Percentiles rank a stretch among this genome's conserved stretches.
These are phyloP conservation scores for Aspergillus versicolor DNA, from an alignment of 2,329 filamentous ascomycete species.

Conservation along the genomic window DNA sequence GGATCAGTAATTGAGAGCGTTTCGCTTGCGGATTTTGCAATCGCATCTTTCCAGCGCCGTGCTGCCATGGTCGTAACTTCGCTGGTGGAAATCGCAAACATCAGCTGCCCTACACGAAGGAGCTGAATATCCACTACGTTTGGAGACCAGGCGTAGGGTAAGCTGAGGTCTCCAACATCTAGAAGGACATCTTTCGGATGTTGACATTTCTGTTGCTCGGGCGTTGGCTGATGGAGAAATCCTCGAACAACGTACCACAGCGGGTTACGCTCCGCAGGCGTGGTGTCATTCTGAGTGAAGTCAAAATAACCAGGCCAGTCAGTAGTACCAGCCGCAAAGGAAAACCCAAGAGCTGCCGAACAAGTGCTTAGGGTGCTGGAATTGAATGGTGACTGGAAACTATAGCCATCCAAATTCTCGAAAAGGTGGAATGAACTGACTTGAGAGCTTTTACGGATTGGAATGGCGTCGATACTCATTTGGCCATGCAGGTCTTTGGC, in stretches of 20 bases:
- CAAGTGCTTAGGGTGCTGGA: constrained; percentile 67
- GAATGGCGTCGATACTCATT: constrained; percentile 41
- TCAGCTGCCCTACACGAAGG: constrained; percentile 77
- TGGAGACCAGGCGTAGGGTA: constrained; percentile 82
- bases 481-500: constrained; percentile 56
- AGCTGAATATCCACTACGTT: constrained; percentile 89
- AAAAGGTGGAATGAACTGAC: constrained; percentile 86
- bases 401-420: constrained; percentile 74
- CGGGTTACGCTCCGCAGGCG: constrained; percentile 68
- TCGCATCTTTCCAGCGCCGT: constrained; percentile 75
- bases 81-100: constrained; percentile 80
- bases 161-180: constrained; percentile 77
- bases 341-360: constrained; percentile 83
- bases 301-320: constrained; percentile 91
- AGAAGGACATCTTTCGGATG: constrained; percentile 79
- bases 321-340: constrained; percentile 88
- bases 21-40: constrained; percentile 56
- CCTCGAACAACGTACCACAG: constrained; percentile 77
- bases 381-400: constrained; percentile 69
- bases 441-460: constrained; percentile 57
- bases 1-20: constrained; percentile 54
- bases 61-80: constrained; percentile 94
- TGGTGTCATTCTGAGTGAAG: constrained; percentile 83
- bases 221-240: constrained; percentile 67
- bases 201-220: constrained; percentile 74